These are phyloP conservation scores for Aspergillus conjunctus DNA, from an alignment of 495 filamentous ascomycete species.

Conservation along the genomic window DNA sequence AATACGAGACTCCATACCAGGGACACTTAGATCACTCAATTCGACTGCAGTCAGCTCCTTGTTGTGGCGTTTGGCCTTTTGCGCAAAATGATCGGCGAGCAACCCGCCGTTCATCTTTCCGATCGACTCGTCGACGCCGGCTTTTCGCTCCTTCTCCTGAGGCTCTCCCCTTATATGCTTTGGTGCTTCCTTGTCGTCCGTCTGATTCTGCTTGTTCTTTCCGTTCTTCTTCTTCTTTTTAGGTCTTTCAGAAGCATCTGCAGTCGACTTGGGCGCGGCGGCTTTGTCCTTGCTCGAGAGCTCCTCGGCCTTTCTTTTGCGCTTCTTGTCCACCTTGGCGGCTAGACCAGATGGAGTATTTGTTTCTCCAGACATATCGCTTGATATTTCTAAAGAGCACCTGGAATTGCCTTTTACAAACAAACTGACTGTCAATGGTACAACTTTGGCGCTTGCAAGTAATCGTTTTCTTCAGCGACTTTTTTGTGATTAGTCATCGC, in stretches of 20 bases:
- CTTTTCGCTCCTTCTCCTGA: constrained; percentile 60
- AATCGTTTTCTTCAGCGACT: constrained; percentile 3
- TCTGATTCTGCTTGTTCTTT: constrained; percentile 51
- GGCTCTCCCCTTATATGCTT: constrained; percentile 49
- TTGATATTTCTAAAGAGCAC: neutral
- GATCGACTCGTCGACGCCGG: constrained; percentile 79
- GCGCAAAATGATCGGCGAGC: constrained; percentile 83
- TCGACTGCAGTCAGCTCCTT: constrained; percentile 80
- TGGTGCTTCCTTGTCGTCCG: constrained; percentile 49
- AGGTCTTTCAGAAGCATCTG: constrained; percentile 28
- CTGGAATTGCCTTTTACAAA: neutral
- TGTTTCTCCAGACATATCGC: constrained; percentile 23
- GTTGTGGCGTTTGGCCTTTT: constrained; percentile 74
- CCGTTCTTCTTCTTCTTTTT: constrained; percentile 49
- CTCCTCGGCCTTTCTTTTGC: constrained; percentile 55
- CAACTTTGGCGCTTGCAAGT: neutral
- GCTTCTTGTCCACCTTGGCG: constrained; percentile 50
- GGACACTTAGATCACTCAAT: constrained; percentile 76
- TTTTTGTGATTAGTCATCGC: constrained; percentile 35
- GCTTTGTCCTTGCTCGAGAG: constrained; percentile 37
- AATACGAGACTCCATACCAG: constrained; percentile 57
- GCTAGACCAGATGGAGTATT: constrained; percentile 32
- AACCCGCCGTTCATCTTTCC: constrained; percentile 77
- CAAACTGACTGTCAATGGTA: constrained; percentile 5
- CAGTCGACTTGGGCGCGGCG: constrained; percentile 29